These are phyloP conservation scores for Teunomyces tritomae DNA, from an alignment of 805 yeast species.

Conservation along the genomic window DNA sequence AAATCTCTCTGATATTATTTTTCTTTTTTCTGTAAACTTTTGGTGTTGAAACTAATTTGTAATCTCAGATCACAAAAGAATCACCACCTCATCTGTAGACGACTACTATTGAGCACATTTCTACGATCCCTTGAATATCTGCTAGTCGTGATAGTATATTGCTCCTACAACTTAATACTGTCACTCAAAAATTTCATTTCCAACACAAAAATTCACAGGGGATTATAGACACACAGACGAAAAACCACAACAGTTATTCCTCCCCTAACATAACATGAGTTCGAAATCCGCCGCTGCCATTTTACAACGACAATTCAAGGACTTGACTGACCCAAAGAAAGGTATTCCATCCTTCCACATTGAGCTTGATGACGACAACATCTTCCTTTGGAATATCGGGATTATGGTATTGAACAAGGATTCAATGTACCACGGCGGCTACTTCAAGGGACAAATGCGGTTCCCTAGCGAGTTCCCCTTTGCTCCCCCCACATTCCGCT, in stretches of 20 bases:
- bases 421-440: slow-evolving; percentile 91
- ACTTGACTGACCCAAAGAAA: slow-evolving; percentile 88
- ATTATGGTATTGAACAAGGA: slow-evolving; percentile 89
- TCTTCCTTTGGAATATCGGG: slow-evolving; percentile 76
- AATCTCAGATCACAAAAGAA: slow-evolving; percentile 3
- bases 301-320: slow-evolving; percentile 88
- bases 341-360: slow-evolving; percentile 63
- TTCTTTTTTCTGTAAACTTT: not conserved
- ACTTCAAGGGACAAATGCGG: slow-evolving; percentile 89
- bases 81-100: not conserved
- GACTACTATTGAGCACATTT: not conserved
- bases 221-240: not conserved
- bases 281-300: slow-evolving; percentile 74
- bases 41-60: slow-evolving; percentile 2
- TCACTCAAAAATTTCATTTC: not conserved
- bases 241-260: not conserved
- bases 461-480: slow-evolving; percentile 91
- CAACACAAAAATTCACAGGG: not conserved
- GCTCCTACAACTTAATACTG: not conserved
- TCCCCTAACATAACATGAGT: slow-evolving; percentile 26
- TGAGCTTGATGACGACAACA: slow-evolving; percentile 56
- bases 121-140: not conserved
- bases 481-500: slow-evolving; percentile 88
- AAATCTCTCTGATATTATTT: not conserved
- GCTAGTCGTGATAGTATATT: not conserved